Percentiles rank a stretch among this genome's conserved stretches.
Evolutionary conservation across 2,329 filamentous ascomycete genomes (phyloP).

Genomic region (Biscogniauxia mediterranea): DNA sequence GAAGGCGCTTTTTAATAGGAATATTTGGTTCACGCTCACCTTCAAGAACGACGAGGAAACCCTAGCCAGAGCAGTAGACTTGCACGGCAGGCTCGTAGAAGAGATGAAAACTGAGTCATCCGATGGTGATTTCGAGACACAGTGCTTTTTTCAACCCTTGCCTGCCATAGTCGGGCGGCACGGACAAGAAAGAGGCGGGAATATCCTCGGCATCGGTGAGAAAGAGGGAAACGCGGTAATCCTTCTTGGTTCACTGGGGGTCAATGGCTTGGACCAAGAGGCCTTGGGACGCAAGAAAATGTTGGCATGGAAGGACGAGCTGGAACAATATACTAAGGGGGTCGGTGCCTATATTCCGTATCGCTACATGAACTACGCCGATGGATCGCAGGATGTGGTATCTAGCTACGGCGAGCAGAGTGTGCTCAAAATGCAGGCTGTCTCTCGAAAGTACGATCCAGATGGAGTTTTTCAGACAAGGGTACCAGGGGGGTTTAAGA

Average conservation of each 20-base stretch:
- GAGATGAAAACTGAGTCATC: constrained; percentile 31
- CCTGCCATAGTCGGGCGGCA: constrained; percentile 38
- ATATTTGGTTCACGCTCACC: constrained; percentile 24
- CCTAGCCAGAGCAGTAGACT: constrained; percentile 32
- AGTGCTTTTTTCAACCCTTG: constrained; percentile 42
- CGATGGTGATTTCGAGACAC: constrained; percentile 37
- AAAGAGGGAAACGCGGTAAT: constrained; percentile 20
- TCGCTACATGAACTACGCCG: background rate
- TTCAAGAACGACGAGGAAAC: constrained; percentile 29
- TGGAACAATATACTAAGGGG: background rate
- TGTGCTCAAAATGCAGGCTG: background rate
- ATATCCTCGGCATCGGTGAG: constrained; percentile 14
- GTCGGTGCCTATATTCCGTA: background rate
- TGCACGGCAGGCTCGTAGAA: constrained; percentile 5
- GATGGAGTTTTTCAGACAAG: background rate
- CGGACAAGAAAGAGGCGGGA: constrained; percentile 36
- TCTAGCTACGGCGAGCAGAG: background rate
- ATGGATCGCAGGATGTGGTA: background rate
- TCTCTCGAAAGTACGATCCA: background rate
- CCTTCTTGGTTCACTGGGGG: constrained; percentile 4
- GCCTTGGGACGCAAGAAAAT: constrained; percentile 1
- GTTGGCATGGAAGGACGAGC: background rate
- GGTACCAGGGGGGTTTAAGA: background rate
- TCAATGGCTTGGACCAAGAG: constrained; percentile 3
- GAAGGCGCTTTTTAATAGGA: background rate